A percentile compares a stretch with the other conserved stretches of the same genome.
Conservation (phyloP, 2,329 filamentous ascomycete genomes). For the Cytospora mali region DNA sequence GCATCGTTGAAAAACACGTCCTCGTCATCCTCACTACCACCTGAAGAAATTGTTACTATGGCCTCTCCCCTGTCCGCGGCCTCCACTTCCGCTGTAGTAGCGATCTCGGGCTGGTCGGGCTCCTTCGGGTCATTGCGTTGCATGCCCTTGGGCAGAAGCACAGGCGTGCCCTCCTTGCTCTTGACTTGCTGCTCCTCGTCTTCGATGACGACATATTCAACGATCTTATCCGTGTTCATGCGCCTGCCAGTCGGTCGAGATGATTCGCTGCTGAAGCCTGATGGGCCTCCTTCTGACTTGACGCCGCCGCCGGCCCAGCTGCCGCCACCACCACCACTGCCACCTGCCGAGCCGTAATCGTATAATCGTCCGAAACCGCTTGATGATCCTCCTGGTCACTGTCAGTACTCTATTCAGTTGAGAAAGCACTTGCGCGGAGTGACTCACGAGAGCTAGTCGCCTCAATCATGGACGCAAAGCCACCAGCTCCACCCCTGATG, state of each 20-base stretch:
- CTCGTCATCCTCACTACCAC: slow-evolving; percentile 41
- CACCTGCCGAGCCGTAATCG: slow-evolving; percentile 29
- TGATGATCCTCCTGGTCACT: slow-evolving; percentile 10
- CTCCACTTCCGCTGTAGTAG: slow-evolving; percentile 60
- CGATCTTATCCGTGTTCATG: slow-evolving; percentile 28
- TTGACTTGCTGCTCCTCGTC: slow-evolving; percentile 18
- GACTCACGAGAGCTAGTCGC: slow-evolving; percentile 21
- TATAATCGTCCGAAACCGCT: slow-evolving; percentile 20
- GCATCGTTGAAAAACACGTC: slow-evolving; percentile 26
- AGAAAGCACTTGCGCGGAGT: background rate
- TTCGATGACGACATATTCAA: slow-evolving; percentile 24
- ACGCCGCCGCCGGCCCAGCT: slow-evolving; percentile 12
- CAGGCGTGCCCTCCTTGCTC: slow-evolving; percentile 24
- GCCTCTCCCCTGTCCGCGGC: slow-evolving; percentile 53
- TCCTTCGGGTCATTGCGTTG: slow-evolving; percentile 58
- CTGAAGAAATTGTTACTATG: slow-evolving; percentile 43
- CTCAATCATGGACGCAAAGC: slow-evolving; percentile 24
- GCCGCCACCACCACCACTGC: slow-evolving; percentile 24
- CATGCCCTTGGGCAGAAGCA: slow-evolving; percentile 58
- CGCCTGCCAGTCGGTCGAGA: slow-evolving; percentile 27
- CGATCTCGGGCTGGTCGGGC: slow-evolving; percentile 51
- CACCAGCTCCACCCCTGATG: slow-evolving; percentile 19
- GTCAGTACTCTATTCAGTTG: background rate
- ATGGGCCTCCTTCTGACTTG: slow-evolving; percentile 20
- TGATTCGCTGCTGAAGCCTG: slow-evolving; percentile 16